Conservation (phyloP, 2,329 filamentous ascomycete genomes). For the Penicillium sp. region DNA sequence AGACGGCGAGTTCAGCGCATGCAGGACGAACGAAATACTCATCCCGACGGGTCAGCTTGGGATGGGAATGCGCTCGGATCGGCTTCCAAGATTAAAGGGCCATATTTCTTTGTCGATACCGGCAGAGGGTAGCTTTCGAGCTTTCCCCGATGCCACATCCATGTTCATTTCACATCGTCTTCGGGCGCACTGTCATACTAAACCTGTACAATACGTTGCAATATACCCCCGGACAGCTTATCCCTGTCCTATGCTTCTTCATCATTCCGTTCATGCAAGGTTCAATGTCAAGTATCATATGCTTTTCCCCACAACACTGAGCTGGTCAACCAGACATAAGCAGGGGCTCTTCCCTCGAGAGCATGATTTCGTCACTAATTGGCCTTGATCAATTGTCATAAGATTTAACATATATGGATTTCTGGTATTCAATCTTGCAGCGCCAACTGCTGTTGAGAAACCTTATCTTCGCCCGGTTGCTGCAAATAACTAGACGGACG, state of each 20-base stretch:
- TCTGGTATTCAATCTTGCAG: too few relatives aligned
- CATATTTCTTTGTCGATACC: slow-evolving; percentile 72
- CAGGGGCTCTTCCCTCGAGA: too few relatives aligned
- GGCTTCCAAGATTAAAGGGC: slow-evolving; percentile 65
- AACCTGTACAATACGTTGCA: background rate
- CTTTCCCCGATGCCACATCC: background rate
- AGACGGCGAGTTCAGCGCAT: slow-evolving; percentile 49
- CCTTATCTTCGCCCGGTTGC: too few relatives aligned
- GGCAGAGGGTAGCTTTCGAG: slow-evolving; percentile 11
- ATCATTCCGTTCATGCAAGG: background rate
- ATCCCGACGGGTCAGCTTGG: slow-evolving; percentile 51
- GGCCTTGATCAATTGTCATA: too few relatives aligned
- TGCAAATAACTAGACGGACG: too few relatives aligned
- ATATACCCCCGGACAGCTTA: slow-evolving; percentile 3
- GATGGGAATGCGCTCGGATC: slow-evolving; percentile 69
- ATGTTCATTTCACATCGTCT: background rate
- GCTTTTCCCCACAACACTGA: background rate
- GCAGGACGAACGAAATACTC: slow-evolving; percentile 27
- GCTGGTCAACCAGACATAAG: too few relatives aligned
- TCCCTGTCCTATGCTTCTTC: background rate
- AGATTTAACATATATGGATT: too few relatives aligned
- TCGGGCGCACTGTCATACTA: background rate
- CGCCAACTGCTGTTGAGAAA: too few relatives aligned
- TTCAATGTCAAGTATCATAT: background rate
- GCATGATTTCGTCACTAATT: too few relatives aligned